A percentile compares a stretch with the other conserved stretches of the same genome.
Conservation (phyloP, 2,329 filamentous ascomycete genomes). For the Phaeoacremonium minimum region DNA sequence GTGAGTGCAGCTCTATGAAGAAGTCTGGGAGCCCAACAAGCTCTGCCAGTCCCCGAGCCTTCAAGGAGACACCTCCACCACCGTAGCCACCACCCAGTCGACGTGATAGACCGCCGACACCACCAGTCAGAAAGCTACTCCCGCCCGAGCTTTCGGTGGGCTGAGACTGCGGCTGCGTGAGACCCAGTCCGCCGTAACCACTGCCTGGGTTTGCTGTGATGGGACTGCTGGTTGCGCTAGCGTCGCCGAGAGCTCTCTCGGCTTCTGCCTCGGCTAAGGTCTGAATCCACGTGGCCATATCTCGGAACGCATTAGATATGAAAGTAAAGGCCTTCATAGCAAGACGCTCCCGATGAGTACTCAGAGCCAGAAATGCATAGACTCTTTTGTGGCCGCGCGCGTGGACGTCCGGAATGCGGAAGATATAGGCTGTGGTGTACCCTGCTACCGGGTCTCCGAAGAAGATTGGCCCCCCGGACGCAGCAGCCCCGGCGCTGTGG, state of each 20-base stretch:
- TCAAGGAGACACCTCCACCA: constrained; percentile 50
- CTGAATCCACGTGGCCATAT: constrained; percentile 63
- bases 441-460: constrained; percentile 62
- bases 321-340: constrained; percentile 64
- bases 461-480: constrained; percentile 63
- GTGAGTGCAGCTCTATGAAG: constrained; percentile 61
- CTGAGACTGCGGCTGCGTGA: constrained; percentile 19
- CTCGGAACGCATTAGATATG: constrained; percentile 58
- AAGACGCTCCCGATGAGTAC: constrained; percentile 59
- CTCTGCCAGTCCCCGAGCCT: constrained; percentile 59
- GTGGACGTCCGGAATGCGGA: constrained; percentile 64
- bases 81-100: constrained; percentile 51
- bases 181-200: constrained; percentile 22
- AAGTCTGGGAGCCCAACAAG: constrained; percentile 64
- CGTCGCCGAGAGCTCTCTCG: constrained; percentile 44
- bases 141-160: constrained; percentile 27
- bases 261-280: constrained; percentile 59
- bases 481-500: constrained; percentile 47
- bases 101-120: constrained; percentile 48
- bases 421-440: constrained; percentile 68
- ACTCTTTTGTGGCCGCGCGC: constrained; percentile 65
- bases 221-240: constrained; percentile 26
- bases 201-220: constrained; percentile 33
- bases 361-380: constrained; percentile 63
- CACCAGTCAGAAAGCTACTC: constrained; percentile 54